Conservation (phyloP, 2,329 filamentous ascomycete species). For the Aspergillus versicolor region DNA sequence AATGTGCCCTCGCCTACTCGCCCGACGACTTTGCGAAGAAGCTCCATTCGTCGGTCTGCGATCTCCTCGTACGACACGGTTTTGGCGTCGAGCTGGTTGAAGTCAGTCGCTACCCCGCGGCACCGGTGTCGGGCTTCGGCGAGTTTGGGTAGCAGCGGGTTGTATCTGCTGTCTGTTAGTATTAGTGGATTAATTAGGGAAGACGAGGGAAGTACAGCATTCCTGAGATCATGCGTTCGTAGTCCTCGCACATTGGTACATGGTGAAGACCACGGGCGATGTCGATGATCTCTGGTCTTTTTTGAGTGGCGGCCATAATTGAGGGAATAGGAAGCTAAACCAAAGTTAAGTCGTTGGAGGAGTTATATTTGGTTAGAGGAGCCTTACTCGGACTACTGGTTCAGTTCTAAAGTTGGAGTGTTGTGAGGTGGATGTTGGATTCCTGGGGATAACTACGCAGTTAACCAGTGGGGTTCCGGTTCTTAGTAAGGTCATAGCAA, state of each 20-base stretch:
- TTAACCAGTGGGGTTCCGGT: too few relatives aligned
- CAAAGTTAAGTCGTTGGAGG: too few relatives aligned
- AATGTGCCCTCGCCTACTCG: slow-evolving; percentile 29
- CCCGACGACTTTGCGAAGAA: slow-evolving; percentile 29
- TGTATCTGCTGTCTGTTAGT: slow-evolving; percentile 25
- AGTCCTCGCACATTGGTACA: slow-evolving; percentile 34
- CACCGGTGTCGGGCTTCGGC: slow-evolving; percentile 30
- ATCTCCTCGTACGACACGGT: slow-evolving; percentile 28
- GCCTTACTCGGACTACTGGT: too few relatives aligned
- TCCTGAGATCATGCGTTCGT: slow-evolving; percentile 37
- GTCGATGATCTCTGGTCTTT: slow-evolving; percentile 31
- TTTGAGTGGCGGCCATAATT: slow-evolving; percentile 21
- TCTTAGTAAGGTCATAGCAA: too few relatives aligned
- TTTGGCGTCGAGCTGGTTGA: slow-evolving; percentile 30
- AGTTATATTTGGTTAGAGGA: too few relatives aligned
- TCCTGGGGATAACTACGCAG: too few relatives aligned
- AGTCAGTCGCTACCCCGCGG: slow-evolving; percentile 27
- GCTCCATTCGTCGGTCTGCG: slow-evolving; percentile 22
- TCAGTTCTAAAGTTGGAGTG: too few relatives aligned
- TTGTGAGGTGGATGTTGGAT: too few relatives aligned
- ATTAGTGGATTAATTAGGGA: not conserved
- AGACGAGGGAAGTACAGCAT: slow-evolving; percentile 27
- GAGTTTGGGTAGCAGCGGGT: slow-evolving; percentile 26
- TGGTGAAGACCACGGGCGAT: slow-evolving; percentile 26
- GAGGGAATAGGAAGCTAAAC: too few relatives aligned